Evolutionary conservation across 2,329 filamentous ascomycete species (phyloP), one percentile per base, ranked within the genome.

Genomic region (Botrytis elliptica): DNA sequence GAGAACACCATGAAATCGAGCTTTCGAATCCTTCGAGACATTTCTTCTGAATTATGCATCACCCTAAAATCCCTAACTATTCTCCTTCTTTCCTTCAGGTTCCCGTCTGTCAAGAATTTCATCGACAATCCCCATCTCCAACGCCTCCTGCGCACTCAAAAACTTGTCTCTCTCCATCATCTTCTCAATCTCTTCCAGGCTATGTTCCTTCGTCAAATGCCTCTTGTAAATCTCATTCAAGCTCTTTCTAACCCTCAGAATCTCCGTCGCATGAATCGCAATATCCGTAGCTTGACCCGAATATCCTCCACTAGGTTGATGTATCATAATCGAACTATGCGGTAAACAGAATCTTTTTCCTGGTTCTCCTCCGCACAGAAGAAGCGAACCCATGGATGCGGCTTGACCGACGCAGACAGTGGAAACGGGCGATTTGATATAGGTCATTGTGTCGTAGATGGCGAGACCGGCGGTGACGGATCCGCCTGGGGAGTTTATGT

Each of bases 381-480:
- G 86, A 38, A 99, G 86, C 1, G 92, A 94, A 9, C 95, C 96
- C 96, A 99, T 99, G 4, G 92, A 96, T 1, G 96, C 95, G 0
- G 97, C 96, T 79, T 97, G 93, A 12, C 96, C 96, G 62, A 99
- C 89, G 80, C 96, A 98, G 44, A 99, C 96, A 0, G 96, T 99
- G 62, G 92, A 95, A 0, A 99, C 94, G 1, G 95, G 94, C 4
- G 93, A 93, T 75, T 92, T 91, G 81, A 99, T 98, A 83, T 99
- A 99, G 78, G 92, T 91, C 95, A 99, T 98, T 20, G 96, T 99
- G 82, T 99, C 96, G 86, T 99, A 99, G 80, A 99, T 98, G 40
- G 96, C 95, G 75, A 92, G 86, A 25, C 90, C 90, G 82, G 96
- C 95, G 75, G 92, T 95, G 59, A 99, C 95, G 60, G 93, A 95